Base-by-base conservation (phyloP, 805 yeast genomes). In the Metschnikowia noctiluminum region DNA sequence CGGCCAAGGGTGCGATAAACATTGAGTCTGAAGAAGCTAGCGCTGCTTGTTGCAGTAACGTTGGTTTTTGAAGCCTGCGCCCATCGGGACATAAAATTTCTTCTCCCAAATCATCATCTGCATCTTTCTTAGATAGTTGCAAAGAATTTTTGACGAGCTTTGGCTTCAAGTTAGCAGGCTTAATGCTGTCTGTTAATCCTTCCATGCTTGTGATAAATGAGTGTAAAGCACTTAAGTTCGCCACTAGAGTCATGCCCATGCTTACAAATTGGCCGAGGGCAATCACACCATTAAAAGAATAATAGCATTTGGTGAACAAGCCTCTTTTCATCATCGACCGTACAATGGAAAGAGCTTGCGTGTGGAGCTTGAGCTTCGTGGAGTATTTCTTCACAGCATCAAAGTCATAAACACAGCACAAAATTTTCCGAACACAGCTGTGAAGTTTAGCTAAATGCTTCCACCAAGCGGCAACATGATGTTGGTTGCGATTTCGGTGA, bases 401-500 rank as follows among this genome's bases (percentile, higher is more conserved):
- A 7, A 60, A 50, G 42, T 64, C 69, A 31, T 62, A 40, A 1
- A 65, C 46, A 6, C 63, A 46, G 37, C 37, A 58, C 10, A 81
- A 49, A 6, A 81, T 58, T 40, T 68, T 68, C 14, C 82, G 64
- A 26, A 79, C 46, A 39, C 74, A 69, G 37, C 96, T 74, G 56
- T 85, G 87, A 28, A 89, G 58, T 9, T 83, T 75, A 51, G 81
- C 76, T 37, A 90, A 68, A 50, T 79, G 75, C 51, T 71, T 77
- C 92, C 96, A 90, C 96, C 97, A 90, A 8, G 61, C 59, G 30
- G 88, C 77, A 7, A 75, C 77, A 3, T 83, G 70, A 60, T 89
- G 96, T 62, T 90, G 97, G 62, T 88, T 88, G 45, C 76, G 73
- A 64, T 84, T 85, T 53, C 96, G 71, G 58, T 85, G 88, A 60